A percentile compares a stretch with the other conserved stretches of the same genome.
phyloP scores from a whole-genome alignment of 2,329 filamentous ascomycete species.

The Bipolaris cookei region DNA sequence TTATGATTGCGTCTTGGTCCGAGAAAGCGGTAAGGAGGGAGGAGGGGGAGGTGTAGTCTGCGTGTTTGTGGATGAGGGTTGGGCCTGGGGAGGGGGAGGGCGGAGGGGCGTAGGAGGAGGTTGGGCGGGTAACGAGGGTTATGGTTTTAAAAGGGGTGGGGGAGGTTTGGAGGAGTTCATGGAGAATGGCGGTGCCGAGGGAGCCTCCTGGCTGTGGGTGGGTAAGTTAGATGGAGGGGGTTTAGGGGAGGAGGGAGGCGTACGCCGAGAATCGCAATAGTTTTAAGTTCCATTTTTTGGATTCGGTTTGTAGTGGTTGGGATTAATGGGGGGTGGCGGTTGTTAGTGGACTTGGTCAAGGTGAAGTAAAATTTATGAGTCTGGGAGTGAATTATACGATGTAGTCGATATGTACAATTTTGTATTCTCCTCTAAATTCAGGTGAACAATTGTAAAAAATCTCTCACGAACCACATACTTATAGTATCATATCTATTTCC shows the following conservation, averaged over 20 bases:
- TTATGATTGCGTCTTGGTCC: slow-evolving; percentile 63
- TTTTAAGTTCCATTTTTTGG: slow-evolving; percentile 43
- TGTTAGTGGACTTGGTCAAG: too few species aligned
- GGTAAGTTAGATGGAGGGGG: not conserved
- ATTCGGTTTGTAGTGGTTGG: not conserved
- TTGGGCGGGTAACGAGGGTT: slow-evolving; percentile 39
- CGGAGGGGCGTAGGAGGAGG: slow-evolving; percentile 28
- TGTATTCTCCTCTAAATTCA: not conserved
- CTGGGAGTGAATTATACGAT: not conserved
- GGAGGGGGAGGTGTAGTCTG: slow-evolving; percentile 34
- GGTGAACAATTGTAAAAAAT: not conserved
- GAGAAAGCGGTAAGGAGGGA: slow-evolving; percentile 52
- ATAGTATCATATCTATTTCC: not conserved
- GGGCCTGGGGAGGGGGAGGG: not conserved
- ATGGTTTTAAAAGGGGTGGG: slow-evolving; percentile 27
- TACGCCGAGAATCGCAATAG: slow-evolving; percentile 46
- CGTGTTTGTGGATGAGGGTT: slow-evolving; percentile 27
- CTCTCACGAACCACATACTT: not conserved
- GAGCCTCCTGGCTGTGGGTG: slow-evolving; percentile 41
- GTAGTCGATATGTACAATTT: not conserved
- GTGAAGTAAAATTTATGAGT: not conserved
- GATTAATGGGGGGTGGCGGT: not conserved
- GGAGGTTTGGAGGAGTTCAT: slow-evolving; percentile 32
- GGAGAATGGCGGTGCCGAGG: slow-evolving; percentile 40
- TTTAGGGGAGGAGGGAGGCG: not conserved